These are phyloP conservation scores for Camillea tinctor DNA, from an alignment of 2,329 filamentous ascomycete genomes.

Conservation along the genomic window DNA sequence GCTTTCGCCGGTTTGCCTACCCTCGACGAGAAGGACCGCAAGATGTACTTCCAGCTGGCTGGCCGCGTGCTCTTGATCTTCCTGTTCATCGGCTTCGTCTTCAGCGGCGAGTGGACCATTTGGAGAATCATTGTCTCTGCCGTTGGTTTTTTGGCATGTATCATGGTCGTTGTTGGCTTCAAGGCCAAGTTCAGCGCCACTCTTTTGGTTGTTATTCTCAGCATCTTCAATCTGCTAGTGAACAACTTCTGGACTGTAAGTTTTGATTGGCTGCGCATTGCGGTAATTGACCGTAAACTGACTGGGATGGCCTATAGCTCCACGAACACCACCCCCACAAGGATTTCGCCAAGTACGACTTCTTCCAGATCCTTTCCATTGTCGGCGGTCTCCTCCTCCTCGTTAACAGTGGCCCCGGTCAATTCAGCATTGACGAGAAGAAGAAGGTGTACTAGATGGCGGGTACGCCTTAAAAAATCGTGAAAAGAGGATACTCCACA, in stretches of 20 bases:
- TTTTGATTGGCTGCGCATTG: constrained; percentile 20
- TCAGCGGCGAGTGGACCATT: constrained; percentile 88
- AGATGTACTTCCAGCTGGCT: constrained; percentile 99
- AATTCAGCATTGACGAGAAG: constrained; percentile 99
- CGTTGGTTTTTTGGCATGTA: constrained; percentile 83
- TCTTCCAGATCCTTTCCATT: constrained; percentile 99
- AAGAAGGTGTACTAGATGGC: constrained; percentile 91
- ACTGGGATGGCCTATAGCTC: constrained; percentile 61
- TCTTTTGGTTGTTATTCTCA: constrained; percentile 90
- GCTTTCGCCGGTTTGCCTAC: constrained; percentile 91
- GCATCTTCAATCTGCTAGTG: constrained; percentile 93
- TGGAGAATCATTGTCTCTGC: constrained; percentile 83
- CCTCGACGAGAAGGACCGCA: constrained; percentile 98
- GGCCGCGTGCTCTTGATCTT: constrained; percentile 95
- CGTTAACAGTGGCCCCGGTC: constrained; percentile 97
- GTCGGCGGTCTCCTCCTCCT: constrained; percentile 93
- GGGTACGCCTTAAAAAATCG: constrained; percentile 1
- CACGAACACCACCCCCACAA: constrained; percentile 98
- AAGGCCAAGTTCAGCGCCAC: constrained; percentile 99
- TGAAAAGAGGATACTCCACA: constrained; percentile 7
- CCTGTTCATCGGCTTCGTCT: constrained; percentile 95
- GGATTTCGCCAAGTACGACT: constrained; percentile 99
- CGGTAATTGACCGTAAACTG: constrained; percentile 20
- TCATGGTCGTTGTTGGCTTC: constrained; percentile 99
- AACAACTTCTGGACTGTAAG: constrained; percentile 99